These are phyloP conservation scores for Pulveroboletus ravenelii DNA, from an alignment of 768 basidiomycete genomes.

Conservation along the genomic window DNA sequence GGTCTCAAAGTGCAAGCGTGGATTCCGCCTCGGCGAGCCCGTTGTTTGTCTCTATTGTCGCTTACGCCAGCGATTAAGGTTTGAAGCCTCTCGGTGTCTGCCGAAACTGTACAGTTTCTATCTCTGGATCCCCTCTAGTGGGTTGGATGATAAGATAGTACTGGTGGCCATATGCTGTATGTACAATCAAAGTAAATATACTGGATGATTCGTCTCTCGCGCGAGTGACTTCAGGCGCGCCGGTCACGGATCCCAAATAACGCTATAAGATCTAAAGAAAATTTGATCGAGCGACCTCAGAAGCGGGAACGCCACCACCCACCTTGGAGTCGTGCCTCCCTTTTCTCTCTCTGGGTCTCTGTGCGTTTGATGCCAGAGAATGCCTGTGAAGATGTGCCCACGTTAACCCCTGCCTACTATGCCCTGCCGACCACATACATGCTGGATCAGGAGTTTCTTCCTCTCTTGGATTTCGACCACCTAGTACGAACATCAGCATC, in stretches of 20 bases:
- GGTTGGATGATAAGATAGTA: constrained; percentile 8
- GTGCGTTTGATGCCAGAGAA: constrained; percentile 78
- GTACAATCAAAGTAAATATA: constrained; percentile 3
- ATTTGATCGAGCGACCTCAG: not conserved
- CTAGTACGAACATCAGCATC: constrained; percentile 26
- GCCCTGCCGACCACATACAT: constrained; percentile 39
- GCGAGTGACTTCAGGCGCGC: not conserved
- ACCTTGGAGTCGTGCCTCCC: constrained; percentile 82
- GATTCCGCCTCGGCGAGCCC: constrained; percentile 21
- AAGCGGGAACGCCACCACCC: constrained; percentile 7
- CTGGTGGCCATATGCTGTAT: constrained; percentile 11
- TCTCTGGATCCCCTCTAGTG: not conserved
- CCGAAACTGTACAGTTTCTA: constrained; percentile 31
- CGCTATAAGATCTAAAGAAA: constrained; percentile 51
- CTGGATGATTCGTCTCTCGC: not conserved
- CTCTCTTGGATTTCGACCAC: constrained; percentile 83
- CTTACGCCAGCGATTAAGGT: constrained; percentile 20
- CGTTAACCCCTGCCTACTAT: not conserved
- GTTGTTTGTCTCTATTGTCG: constrained; percentile 21
- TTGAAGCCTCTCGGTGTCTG: constrained; percentile 15
- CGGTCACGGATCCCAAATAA: constrained; percentile 44
- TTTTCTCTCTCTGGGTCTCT: constrained; percentile 71
- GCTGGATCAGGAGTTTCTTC: constrained; percentile 75
- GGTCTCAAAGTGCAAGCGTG: constrained; percentile 19
- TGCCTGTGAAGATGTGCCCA: constrained; percentile 43